A percentile compares a stretch with the other conserved stretches of the same genome.
Evolutionary conservation across 768 basidiomycete species (phyloP).

Genomic region (Scleroderma bovista): DNA sequence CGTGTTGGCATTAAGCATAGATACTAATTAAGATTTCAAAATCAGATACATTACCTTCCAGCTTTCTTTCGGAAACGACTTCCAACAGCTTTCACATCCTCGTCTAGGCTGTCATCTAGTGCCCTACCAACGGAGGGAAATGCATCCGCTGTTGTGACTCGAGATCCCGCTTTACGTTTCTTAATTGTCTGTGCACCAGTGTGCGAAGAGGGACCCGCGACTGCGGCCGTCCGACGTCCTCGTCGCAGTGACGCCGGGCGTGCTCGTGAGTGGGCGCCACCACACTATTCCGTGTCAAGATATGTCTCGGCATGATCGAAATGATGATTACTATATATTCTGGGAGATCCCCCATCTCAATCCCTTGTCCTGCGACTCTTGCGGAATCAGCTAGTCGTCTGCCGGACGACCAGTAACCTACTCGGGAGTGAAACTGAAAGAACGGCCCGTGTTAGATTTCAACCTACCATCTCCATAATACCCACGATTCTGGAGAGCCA

Average conservation of each 20-base stretch:
- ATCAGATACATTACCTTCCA: constrained; percentile 40
- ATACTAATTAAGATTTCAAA: background rate
- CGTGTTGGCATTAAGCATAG: background rate
- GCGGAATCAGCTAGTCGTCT: constrained; percentile 63
- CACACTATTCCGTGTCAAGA: constrained; percentile 45
- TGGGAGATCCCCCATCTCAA: constrained; percentile 56
- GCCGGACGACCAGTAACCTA: constrained; percentile 83
- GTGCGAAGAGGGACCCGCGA: constrained; percentile 43
- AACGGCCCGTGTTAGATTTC: background rate
- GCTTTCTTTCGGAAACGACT: constrained; percentile 71
- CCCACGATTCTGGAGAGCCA: constrained; percentile 62
- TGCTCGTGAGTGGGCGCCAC: constrained; percentile 65
- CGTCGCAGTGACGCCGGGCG: constrained; percentile 46
- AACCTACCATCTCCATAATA: constrained; percentile 77
- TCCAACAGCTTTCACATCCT: constrained; percentile 38
- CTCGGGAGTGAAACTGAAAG: constrained; percentile 2
- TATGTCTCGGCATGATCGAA: background rate
- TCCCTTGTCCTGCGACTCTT: constrained; percentile 43
- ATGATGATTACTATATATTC: constrained; percentile 59
- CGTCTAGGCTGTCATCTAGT: constrained; percentile 39
- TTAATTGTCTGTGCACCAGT: constrained; percentile 61
- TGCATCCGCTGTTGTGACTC: constrained; percentile 55
- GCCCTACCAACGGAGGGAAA: constrained; percentile 56
- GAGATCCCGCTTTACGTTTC: constrained; percentile 65
- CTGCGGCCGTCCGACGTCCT: constrained; percentile 24